Percentiles rank a stretch among this genome's conserved stretches.
phyloP scores from a whole-genome alignment of 148 eudicot genomes.

The Heliamphora exappendiculata region DNA sequence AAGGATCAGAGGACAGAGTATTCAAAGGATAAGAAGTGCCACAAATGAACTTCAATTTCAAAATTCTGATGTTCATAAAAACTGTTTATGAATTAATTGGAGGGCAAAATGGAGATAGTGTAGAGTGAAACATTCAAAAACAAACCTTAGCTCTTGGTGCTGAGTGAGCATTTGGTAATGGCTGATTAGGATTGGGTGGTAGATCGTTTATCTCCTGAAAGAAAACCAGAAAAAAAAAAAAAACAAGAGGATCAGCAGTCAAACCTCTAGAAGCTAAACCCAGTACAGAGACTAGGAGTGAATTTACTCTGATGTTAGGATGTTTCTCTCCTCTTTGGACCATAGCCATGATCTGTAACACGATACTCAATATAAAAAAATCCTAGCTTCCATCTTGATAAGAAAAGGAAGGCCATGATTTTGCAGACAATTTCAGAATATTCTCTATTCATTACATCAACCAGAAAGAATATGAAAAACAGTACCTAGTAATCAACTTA shows the following conservation, averaged over 20 bases:
- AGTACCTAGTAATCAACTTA: neutral
- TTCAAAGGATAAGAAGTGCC: neutral
- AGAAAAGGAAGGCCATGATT: neutral
- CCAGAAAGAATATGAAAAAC: neutral
- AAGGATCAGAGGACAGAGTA: neutral
- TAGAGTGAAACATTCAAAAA: neutral
- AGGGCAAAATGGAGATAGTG: neutral
- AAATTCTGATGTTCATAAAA: neutral
- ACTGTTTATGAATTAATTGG: neutral
- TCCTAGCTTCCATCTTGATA: neutral
- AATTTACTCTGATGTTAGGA: slow-evolving; percentile 69
- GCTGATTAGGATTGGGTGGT: slow-evolving; percentile 93
- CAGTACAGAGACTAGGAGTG: neutral
- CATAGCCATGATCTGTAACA: slow-evolving; percentile 82
- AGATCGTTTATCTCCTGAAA: slow-evolving; percentile 83
- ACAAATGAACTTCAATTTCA: neutral
- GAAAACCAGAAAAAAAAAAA: slow-evolving; percentile 1
- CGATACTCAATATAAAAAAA: slow-evolving; percentile 2
- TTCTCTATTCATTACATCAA: slow-evolving; percentile 5
- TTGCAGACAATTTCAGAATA: neutral
- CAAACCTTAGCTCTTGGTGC: slow-evolving; percentile 78
- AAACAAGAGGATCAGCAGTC: slow-evolving; percentile 3
- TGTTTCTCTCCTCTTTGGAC: slow-evolving; percentile 90
- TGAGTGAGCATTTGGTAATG: slow-evolving; percentile 61
- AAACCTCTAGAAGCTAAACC: neutral